Evolutionary conservation across 169 alveolate genomes (phyloP).

Genomic region (Plasmodium cynomolgi): DNA sequence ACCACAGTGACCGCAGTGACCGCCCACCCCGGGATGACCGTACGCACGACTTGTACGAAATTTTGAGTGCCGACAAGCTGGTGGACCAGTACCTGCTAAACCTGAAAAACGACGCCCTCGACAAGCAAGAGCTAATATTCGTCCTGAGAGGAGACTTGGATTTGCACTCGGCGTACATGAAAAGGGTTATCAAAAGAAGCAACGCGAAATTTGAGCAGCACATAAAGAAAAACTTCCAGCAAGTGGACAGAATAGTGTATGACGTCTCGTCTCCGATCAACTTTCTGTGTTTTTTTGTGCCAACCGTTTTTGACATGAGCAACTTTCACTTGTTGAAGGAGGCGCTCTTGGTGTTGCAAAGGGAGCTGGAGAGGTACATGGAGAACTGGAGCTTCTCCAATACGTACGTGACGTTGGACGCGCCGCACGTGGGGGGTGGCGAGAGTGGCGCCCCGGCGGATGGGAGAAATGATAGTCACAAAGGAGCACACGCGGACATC

Average conservation of each 20-base stretch:
- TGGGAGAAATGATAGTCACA: neutral
- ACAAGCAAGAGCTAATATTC: conserved; percentile 52
- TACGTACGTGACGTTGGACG: conserved; percentile 19
- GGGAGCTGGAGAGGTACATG: conserved; percentile 22
- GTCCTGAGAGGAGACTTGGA: conserved; percentile 45
- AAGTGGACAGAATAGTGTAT: conserved; percentile 15
- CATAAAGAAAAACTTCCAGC: conserved; percentile 20
- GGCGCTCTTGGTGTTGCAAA: conserved; percentile 20
- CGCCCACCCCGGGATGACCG: neutral
- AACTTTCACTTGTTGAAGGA: conserved; percentile 43
- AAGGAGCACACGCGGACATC: neutral
- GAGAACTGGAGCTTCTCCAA: conserved; percentile 72
- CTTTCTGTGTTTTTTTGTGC: conserved; percentile 63
- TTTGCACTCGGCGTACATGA: conserved; percentile 30
- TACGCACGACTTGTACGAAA: neutral
- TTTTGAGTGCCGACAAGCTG: conserved; percentile 19
- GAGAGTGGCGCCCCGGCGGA: neutral
- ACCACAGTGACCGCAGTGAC: neutral
- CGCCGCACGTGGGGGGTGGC: neutral
- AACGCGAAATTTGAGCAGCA: conserved; percentile 14
- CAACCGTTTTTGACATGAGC: conserved; percentile 52
- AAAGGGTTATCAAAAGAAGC: neutral
- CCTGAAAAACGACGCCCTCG: neutral
- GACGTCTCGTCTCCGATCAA: conserved; percentile 61
- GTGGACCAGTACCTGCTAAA: conserved; percentile 56